phyloP scores from a whole-genome alignment of 768 basidiomycete genomes.

The Tylopilus rubrobrunneus region DNA sequence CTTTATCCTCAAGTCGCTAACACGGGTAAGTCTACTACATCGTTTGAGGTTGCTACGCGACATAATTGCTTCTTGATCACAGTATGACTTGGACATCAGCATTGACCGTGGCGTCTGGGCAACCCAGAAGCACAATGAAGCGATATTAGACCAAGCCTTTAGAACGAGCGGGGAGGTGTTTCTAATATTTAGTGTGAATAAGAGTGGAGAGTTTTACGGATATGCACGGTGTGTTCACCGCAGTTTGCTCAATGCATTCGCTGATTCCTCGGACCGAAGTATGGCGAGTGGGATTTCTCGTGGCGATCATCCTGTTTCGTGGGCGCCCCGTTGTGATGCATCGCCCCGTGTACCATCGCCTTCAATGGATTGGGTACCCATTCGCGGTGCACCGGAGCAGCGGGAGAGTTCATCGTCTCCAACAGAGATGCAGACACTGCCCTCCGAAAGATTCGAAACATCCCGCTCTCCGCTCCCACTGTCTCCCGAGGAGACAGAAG shows the following conservation, averaged over 20 bases:
- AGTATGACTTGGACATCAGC: slow-evolving; percentile 80
- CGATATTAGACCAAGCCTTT: slow-evolving; percentile 86
- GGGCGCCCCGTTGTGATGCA: slow-evolving; percentile 47
- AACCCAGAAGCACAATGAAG: slow-evolving; percentile 91
- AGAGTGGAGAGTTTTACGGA: slow-evolving; percentile 91
- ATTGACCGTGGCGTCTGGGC: slow-evolving; percentile 82
- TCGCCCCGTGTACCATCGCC: slow-evolving; percentile 27
- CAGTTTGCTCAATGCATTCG: not conserved
- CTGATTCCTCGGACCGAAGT: slow-evolving; percentile 25
- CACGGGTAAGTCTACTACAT: slow-evolving; percentile 49
- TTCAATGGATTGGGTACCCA: slow-evolving; percentile 18
- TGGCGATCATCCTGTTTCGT: slow-evolving; percentile 49
- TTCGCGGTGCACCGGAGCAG: slow-evolving; percentile 13
- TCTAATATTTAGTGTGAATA: slow-evolving; percentile 91
- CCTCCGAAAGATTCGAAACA: slow-evolving; percentile 36
- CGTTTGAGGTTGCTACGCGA: not conserved
- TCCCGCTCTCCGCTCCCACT: slow-evolving; percentile 37
- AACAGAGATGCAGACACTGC: slow-evolving; percentile 31
- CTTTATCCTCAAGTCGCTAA: slow-evolving; percentile 88
- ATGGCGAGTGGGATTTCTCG: slow-evolving; percentile 66
- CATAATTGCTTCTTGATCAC: slow-evolving; percentile 1
- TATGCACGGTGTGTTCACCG: slow-evolving; percentile 63
- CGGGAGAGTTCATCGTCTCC: slow-evolving; percentile 3
- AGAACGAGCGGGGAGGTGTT: slow-evolving; percentile 87
- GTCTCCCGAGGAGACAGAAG: not conserved